Evolutionary conservation across 75 land plant species (phyloP), one percentile per base, ranked within the genome.

Genomic region (Adiantum capillusveneris): DNA sequence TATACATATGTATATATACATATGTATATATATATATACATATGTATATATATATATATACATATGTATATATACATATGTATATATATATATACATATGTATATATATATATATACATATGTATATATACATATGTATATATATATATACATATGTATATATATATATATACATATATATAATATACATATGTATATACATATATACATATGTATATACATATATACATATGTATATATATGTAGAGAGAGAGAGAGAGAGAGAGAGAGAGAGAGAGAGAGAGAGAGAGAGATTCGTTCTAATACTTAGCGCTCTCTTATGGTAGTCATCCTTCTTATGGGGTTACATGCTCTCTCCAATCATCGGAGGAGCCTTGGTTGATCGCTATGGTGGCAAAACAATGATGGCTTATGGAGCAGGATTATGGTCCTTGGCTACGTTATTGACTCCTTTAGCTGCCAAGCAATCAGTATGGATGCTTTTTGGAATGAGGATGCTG

Each of bases 361-460:
- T 92, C 60, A 72, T 78, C 65, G 97, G 90, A 56, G 97, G 97
- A 53, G 77, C 81, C 2, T 72, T 92, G 11, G 90, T 92, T 29
- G 97, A 92, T 65, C 68, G 73, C 25, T 88, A 82, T 77, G 97
- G 97, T 56, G 95, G 97, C 20, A 92, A 88, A 68, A 45, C 58
- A 46, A 82, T 91, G 24, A 78, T 92, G 94, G 89, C 81, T 39
- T 87, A 86, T 76, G 95, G 97, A 30, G 90, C 85, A 52, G 78
- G 80, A 11, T 49, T 88, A 18, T 92, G 97, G 97, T 92, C 97
- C 18, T 11, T 83, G 39, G 82, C 95, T 26, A 92, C 97, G 6
- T 65, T 82, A 31, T 70, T 79, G 49, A 92, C 97, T 25, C 97
- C 97, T 11, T 92, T 84, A 86, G 97, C 97, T 61, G 94, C 97